Evolutionary conservation across 257 asterid genomes (phyloP).

Genomic region (Thymus mandschuricus): DNA sequence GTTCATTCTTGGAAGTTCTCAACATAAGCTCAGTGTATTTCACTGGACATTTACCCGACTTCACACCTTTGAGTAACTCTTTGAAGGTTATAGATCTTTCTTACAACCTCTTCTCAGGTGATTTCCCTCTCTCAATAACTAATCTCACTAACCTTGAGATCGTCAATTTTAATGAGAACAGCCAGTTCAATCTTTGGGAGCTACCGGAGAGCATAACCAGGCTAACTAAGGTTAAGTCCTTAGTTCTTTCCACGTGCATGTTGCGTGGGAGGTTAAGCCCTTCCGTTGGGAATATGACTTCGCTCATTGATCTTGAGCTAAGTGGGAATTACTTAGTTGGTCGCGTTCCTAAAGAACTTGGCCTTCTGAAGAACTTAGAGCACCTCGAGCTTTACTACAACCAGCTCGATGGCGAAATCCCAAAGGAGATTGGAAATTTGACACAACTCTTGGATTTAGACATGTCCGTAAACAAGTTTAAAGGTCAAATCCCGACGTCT

Average conservation of each 20-base stretch:
- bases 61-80: conserved; percentile 49
- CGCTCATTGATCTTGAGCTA: conserved; percentile 77
- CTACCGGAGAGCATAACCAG: conserved; percentile 55
- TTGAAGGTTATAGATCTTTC: conserved; percentile 70
- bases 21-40: conserved; percentile 44
- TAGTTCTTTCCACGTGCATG: conserved; percentile 66
- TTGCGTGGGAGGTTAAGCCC: conserved; percentile 59
- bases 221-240: conserved; percentile 45
- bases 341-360: conserved; percentile 64
- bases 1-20: conserved; percentile 61
- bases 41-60: conserved; percentile 70
- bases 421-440: conserved; percentile 74
- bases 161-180: conserved; percentile 65
- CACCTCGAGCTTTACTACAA: conserved; percentile 89
- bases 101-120: conserved; percentile 56
- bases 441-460: conserved; percentile 62
- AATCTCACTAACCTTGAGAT: conserved; percentile 68
- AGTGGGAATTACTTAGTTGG: conserved; percentile 69
- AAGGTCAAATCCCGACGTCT: conserved; percentile 61
- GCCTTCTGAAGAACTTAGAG: conserved; percentile 53
- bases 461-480: conserved; percentile 72
- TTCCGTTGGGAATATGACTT: conserved; percentile 64
- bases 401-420: conserved; percentile 72
- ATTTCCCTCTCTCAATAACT: conserved; percentile 68
- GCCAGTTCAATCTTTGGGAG: conserved; percentile 52